Evolutionary conservation across 495 filamentous ascomycete genomes (phyloP).

Genomic region (Xylaria longipes): DNA sequence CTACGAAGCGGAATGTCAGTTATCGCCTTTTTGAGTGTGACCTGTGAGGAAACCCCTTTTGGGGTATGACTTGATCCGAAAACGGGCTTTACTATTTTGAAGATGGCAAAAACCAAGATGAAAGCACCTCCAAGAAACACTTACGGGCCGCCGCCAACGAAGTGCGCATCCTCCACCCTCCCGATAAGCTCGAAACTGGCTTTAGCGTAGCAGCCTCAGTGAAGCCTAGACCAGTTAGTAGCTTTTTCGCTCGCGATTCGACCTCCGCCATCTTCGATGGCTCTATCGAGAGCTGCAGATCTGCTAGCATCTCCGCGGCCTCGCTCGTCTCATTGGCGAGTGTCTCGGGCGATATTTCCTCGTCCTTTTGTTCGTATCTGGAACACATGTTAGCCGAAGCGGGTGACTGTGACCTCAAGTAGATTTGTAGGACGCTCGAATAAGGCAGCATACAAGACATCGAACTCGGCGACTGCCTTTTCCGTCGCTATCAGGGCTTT

Average conservation of each 20-base stretch:
- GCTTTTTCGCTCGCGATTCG: slow-evolving; percentile 66
- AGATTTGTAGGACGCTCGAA: neutral
- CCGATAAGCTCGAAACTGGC: slow-evolving; percentile 69
- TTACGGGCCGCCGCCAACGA: slow-evolving; percentile 62
- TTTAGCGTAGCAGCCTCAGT: slow-evolving; percentile 60
- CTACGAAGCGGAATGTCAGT: neutral
- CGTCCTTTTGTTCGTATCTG: slow-evolving; percentile 60
- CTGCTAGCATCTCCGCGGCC: slow-evolving; percentile 66
- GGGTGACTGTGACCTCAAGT: neutral
- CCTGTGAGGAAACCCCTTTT: neutral
- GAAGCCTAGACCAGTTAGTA: slow-evolving; percentile 76
- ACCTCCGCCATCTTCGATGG: slow-evolving; percentile 56
- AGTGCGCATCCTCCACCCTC: slow-evolving; percentile 80
- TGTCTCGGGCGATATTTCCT: slow-evolving; percentile 59
- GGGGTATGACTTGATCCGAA: neutral
- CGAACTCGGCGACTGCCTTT: slow-evolving; percentile 62
- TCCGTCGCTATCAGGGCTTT: slow-evolving; percentile 73
- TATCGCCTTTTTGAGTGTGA: neutral
- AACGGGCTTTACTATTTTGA: neutral
- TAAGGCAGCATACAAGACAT: slow-evolving; percentile 50
- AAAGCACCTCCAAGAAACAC: slow-evolving; percentile 15
- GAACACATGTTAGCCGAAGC: neutral
- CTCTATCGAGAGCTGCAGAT: slow-evolving; percentile 65
- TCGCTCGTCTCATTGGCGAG: slow-evolving; percentile 67
- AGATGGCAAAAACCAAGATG: neutral